Evolutionary conservation across 345 rosid species (phyloP).

Genomic region (Clarkia xantiana): DNA sequence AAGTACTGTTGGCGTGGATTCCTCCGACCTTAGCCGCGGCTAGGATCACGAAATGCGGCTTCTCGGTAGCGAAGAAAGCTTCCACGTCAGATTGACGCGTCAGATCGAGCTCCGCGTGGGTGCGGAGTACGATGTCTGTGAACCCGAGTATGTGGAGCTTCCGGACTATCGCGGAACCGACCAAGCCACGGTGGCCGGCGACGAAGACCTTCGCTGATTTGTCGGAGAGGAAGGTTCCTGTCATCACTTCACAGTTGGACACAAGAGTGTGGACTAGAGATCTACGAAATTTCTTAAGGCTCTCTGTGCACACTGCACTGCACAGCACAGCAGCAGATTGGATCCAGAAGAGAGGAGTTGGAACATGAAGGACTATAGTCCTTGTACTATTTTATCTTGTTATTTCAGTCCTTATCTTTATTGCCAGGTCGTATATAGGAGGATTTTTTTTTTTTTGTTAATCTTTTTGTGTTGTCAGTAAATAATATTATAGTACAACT

Average conservation of each 20-base stretch:
- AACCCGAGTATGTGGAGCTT: conserved; percentile 46
- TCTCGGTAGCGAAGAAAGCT: conserved; percentile 48
- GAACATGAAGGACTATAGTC: no score
- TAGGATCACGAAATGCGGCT: conserved; percentile 55
- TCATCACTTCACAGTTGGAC: not conserved
- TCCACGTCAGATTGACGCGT: conserved; percentile 70
- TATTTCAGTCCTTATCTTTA: no score
- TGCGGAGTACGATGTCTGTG: conserved; percentile 46
- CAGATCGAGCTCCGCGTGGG: conserved; percentile 78
- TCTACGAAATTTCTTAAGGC: no score
- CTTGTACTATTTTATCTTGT: no score
- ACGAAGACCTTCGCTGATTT: conserved; percentile 77
- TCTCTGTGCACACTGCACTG: no score
- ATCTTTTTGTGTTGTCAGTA: no score
- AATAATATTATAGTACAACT: no score
- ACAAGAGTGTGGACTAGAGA: no score
- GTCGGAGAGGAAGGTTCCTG: conserved; percentile 36
- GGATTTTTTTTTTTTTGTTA: no score
- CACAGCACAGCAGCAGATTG: not conserved
- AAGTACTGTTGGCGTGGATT: conserved; percentile 88
- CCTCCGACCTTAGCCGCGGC: conserved; percentile 98
- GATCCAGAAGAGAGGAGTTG: not conserved
- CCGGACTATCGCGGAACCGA: conserved; percentile 81
- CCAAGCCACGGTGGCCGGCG: conserved; percentile 91
- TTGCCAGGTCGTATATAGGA: no score